These are phyloP conservation scores for Actinidia arguta DNA, from an alignment of 179 eudicot species.

Conservation along the genomic window DNA sequence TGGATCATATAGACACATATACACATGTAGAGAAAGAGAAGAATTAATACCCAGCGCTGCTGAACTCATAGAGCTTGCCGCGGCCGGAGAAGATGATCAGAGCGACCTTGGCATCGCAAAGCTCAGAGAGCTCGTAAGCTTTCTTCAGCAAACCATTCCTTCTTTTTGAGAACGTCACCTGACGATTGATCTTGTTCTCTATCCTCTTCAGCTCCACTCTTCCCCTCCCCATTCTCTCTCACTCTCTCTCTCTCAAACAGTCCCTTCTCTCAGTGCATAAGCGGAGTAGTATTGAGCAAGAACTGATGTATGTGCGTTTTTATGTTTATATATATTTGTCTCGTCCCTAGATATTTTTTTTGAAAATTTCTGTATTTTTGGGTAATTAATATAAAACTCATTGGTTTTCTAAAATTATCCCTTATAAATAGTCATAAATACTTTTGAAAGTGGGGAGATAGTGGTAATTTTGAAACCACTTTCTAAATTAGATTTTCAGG, in stretches of 20 bases:
- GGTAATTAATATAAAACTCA: neutral
- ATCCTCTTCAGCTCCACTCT: constrained; percentile 85
- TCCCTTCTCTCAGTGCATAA: neutral
- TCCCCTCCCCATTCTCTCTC: constrained; percentile 85
- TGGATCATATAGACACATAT: too few relatives aligned
- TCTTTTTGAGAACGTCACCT: constrained; percentile 88
- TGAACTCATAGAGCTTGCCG: constrained; percentile 80
- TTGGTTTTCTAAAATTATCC: neutral
- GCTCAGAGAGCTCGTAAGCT: constrained; percentile 78
- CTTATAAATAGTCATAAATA: neutral
- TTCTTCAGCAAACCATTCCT: constrained; percentile 81
- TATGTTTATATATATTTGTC: neutral
- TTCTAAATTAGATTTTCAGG: too few relatives aligned
- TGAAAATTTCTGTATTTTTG: neutral
- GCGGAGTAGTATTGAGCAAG: constrained; percentile 9
- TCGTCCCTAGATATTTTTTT: too few relatives aligned
- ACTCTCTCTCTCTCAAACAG: constrained; percentile 17
- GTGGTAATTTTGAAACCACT: too few relatives aligned
- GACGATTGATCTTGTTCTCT: constrained; percentile 87
- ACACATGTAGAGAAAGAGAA: neutral
- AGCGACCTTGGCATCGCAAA: constrained; percentile 73
- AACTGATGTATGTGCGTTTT: too few relatives aligned
- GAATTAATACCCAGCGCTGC: constrained; percentile 48
- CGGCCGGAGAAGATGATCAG: constrained; percentile 88
- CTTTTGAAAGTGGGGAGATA: neutral